Conservation (phyloP, 768 basidiomycete genomes). For the Rhodotorula diobovata region DNA sequence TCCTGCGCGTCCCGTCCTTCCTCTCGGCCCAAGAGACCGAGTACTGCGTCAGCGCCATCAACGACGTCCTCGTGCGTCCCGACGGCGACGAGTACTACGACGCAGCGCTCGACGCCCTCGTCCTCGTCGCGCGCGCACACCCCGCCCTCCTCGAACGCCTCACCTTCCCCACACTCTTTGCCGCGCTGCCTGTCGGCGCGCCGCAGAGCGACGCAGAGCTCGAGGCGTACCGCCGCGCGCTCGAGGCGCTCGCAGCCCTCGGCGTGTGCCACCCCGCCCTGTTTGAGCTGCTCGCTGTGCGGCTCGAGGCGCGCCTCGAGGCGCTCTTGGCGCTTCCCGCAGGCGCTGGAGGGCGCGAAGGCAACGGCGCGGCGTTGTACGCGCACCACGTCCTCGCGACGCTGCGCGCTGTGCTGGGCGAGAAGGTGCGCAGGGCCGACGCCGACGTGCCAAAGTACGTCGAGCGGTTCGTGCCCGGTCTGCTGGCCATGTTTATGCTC, state of each 20-base stretch:
- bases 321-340: conserved; percentile 32
- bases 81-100: conserved; percentile 39
- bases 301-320: conserved; percentile 71
- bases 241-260: conserved; percentile 60
- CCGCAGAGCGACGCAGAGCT: conserved; percentile 55
- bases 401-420: conserved; percentile 59
- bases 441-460: conserved; percentile 73
- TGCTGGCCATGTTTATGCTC: conserved; percentile 64
- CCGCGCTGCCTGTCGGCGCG: conserved; percentile 61
- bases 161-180: conserved; percentile 76
- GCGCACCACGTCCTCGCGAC: conserved; percentile 74
- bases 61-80: conserved; percentile 57
- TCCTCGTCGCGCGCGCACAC: conserved; percentile 35
- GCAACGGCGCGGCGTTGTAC: conserved; percentile 65
- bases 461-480: conserved; percentile 65
- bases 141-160: conserved; percentile 56
- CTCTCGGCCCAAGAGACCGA: conserved; percentile 69
- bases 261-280: conserved; percentile 61
- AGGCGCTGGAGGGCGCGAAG: not conserved
- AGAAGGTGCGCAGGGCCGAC: conserved; percentile 55
- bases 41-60: conserved; percentile 70
- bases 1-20: conserved; percentile 63
- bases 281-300: conserved; percentile 78
- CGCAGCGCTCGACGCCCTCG: conserved; percentile 44
- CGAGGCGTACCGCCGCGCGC: conserved; percentile 55